Percentiles rank a stretch among this genome's conserved stretches.
These are phyloP conservation scores for Lotmaria passim DNA, from an alignment of 208 protist species.

Conservation along the genomic window DNA sequence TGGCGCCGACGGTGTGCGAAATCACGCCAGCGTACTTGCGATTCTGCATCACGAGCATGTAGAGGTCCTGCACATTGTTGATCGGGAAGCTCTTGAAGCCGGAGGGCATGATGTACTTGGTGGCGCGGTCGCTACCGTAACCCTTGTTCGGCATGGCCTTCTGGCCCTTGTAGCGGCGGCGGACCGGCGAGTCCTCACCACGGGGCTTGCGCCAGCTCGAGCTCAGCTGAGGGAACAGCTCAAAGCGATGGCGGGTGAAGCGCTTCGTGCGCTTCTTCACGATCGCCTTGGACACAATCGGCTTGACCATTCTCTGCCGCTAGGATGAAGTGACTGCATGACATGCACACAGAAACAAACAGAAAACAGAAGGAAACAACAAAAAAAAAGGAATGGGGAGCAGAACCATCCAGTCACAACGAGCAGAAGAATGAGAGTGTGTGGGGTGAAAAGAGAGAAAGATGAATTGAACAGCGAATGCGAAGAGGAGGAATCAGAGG, in stretches of 20 bases:
- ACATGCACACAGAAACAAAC: not conserved
- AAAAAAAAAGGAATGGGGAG: constrained; percentile 24
- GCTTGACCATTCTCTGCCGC: constrained; percentile 91
- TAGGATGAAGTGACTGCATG: constrained; percentile 23
- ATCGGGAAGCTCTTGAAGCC: constrained; percentile 98
- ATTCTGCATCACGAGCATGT: constrained; percentile 99
- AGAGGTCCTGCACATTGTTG: constrained; percentile 96
- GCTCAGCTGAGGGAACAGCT: constrained; percentile 94
- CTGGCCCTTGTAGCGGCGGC: constrained; percentile 97
- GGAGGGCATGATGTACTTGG: constrained; percentile 96
- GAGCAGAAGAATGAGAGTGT: not conserved
- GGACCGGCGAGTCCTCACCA: constrained; percentile 99
- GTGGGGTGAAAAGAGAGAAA: not conserved
- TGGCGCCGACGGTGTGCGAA: constrained; percentile 94
- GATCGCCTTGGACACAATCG: constrained; percentile 89
- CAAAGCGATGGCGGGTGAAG: constrained; percentile 97
- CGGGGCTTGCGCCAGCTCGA: constrained; percentile 98
- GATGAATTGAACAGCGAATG: too few species aligned
- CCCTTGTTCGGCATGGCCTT: constrained; percentile 98
- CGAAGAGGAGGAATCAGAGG: not conserved
- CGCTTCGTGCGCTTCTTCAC: constrained; percentile 98
- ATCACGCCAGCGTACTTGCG: constrained; percentile 99
- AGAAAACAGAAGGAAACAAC: not conserved
- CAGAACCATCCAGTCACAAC: not conserved
- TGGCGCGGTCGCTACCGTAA: constrained; percentile 98